These are phyloP conservation scores for Boletus rex-veris DNA, from an alignment of 768 basidiomycete species.

Conservation along the genomic window DNA sequence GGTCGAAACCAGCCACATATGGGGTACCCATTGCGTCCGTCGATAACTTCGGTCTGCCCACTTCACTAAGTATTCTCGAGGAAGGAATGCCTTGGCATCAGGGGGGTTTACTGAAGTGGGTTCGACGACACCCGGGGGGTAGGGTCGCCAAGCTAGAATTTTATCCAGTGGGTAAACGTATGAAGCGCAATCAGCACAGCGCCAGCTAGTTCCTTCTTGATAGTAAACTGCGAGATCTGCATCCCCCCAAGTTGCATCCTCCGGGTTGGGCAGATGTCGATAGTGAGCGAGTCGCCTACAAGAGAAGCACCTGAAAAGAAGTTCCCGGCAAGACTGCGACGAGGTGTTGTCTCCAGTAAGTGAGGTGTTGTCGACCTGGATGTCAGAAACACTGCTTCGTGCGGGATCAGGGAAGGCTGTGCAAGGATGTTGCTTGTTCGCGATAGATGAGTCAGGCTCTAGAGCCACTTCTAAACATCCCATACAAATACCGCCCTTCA, in stretches of 20 bases:
- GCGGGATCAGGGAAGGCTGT: slow-evolving; percentile 5
- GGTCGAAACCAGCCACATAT: slow-evolving; percentile 83
- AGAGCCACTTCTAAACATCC: slow-evolving; percentile 60
- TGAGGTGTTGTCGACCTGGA: slow-evolving; percentile 31
- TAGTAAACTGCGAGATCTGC: slow-evolving; percentile 58
- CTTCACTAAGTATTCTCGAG: slow-evolving; percentile 93
- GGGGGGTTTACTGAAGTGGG: slow-evolving; percentile 40
- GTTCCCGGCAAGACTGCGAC: slow-evolving; percentile 32
- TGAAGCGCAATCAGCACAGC: slow-evolving; percentile 75
- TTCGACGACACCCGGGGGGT: slow-evolving; percentile 62
- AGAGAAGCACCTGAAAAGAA: slow-evolving; percentile 77
- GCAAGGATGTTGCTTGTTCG: slow-evolving; percentile 12
- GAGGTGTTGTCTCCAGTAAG: slow-evolving; percentile 13
- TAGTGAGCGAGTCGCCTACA: slow-evolving; percentile 88
- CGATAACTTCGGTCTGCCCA: slow-evolving; percentile 80
- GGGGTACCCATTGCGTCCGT: slow-evolving; percentile 84
- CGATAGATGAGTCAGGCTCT: slow-evolving; percentile 39
- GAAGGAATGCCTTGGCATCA: slow-evolving; percentile 58
- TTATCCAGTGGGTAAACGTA: slow-evolving; percentile 71
- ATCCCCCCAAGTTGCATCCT: slow-evolving; percentile 33
- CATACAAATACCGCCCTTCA: slow-evolving; percentile 77
- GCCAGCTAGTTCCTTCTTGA: slow-evolving; percentile 53
- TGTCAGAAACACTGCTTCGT: slow-evolving; percentile 20
- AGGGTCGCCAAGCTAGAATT: slow-evolving; percentile 90
- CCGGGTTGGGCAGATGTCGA: slow-evolving; percentile 56